Conservation (phyloP, 2,329 filamentous ascomycete species). For the Penicillium sp. region DNA sequence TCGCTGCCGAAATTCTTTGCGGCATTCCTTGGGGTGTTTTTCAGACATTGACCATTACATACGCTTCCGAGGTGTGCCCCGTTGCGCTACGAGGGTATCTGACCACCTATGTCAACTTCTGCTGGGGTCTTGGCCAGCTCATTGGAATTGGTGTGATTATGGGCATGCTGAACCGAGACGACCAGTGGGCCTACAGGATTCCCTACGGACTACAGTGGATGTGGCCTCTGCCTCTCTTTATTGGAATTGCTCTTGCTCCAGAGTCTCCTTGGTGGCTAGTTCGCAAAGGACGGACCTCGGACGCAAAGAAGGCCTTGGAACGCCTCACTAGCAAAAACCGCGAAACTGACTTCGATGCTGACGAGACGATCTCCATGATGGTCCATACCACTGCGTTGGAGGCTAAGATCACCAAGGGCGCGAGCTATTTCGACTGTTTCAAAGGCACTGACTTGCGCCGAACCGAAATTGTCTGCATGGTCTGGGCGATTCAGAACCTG, state of each 20-base stretch:
- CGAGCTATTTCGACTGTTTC: constrained; percentile 81
- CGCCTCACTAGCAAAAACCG: constrained; percentile 46
- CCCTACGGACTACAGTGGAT: constrained; percentile 55
- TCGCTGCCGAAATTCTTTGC: constrained; percentile 52
- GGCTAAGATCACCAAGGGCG: constrained; percentile 68
- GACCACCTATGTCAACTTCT: constrained; percentile 49
- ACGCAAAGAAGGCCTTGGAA: constrained; percentile 45
- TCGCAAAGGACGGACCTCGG: constrained; percentile 45
- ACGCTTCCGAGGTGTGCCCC: constrained; percentile 49
- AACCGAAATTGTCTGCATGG: constrained; percentile 69
- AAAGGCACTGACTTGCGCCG: constrained; percentile 72
- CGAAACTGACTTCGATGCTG: constrained; percentile 72
- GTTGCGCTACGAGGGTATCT: constrained; percentile 46
- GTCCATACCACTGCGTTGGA: constrained; percentile 82
- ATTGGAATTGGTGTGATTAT: constrained; percentile 53
- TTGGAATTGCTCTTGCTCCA: constrained; percentile 49
- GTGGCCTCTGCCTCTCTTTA: constrained; percentile 51
- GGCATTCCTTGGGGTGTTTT: constrained; percentile 54
- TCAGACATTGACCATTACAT: constrained; percentile 49
- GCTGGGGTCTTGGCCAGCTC: constrained; percentile 50
- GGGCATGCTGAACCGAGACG: constrained; percentile 45
- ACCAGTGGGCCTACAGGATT: constrained; percentile 53
- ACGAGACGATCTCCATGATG: constrained; percentile 91
- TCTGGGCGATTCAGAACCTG: constrained; percentile 64
- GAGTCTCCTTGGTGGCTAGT: constrained; percentile 55